phyloP scores from a whole-genome alignment of 495 filamentous ascomycete genomes.

The Annulohypoxylon bovei region DNA sequence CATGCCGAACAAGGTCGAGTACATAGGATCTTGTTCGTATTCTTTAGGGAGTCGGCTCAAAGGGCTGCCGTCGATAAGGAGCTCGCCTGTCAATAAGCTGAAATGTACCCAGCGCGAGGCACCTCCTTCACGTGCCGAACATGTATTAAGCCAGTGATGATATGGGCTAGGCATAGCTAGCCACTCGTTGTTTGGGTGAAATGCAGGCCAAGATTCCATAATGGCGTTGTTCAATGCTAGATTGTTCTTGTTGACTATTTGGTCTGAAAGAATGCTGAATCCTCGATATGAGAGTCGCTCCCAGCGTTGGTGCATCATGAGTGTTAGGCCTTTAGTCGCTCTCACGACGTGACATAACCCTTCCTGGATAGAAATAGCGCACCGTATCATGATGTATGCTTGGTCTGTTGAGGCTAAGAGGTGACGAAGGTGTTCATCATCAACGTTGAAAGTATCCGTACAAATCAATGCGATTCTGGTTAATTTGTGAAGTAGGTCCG shows the following conservation, averaged over 20 bases:
- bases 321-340: conserved; percentile 8
- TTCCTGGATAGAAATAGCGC: conserved; percentile 54
- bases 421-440: conserved; percentile 39
- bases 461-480: conserved; percentile 54
- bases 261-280: conserved; percentile 48
- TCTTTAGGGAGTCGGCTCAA: conserved; percentile 59
- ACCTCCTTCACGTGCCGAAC: conserved; percentile 11
- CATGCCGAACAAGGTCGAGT: conserved; percentile 49
- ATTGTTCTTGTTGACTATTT: conserved; percentile 40
- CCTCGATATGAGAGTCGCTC: conserved; percentile 38
- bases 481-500: conserved; percentile 40
- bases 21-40: conserved; percentile 54
- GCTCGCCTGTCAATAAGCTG: conserved; percentile 64
- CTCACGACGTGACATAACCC: conserved; percentile 27
- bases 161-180: background rate
- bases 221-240: conserved; percentile 52
- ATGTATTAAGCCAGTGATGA: conserved; percentile 33
- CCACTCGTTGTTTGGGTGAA: conserved; percentile 45
- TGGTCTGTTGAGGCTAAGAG: conserved; percentile 34
- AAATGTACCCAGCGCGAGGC: conserved; percentile 51
- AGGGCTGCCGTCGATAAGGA: conserved; percentile 66
- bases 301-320: conserved; percentile 47
- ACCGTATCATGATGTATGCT: conserved; percentile 50
- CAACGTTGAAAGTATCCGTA: conserved; percentile 50
- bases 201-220: conserved; percentile 50